Base-by-base conservation (phyloP, 768 basidiomycete genomes). In the Amanita subjunquillea region DNA sequence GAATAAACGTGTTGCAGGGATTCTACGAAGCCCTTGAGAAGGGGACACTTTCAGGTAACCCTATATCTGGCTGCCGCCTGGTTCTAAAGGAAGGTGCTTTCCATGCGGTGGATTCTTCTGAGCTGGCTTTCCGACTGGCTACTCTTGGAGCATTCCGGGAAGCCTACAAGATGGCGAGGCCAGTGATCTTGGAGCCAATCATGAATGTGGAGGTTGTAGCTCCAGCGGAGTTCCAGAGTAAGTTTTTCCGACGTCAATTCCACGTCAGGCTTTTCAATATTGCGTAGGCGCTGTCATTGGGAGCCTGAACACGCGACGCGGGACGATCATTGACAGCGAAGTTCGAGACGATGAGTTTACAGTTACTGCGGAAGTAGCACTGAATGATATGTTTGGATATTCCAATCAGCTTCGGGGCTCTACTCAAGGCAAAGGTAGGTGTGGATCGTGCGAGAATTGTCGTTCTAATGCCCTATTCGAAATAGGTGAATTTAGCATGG, bases 301-400 rank as follows among this genome's bases (percentile, higher is more conserved):
- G 29, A 91, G 91, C 9, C 69, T 99, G 58, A 99, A 96, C 65
- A 80, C 85, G 48, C 81, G 96, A 27, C 83, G 91, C 43, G 96
- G 96, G 4, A 91, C 89, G 2, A 96, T 99, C 62, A 72, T 94
- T 39, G 95, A 97, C 61, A 95, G 89, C 59, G 96, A 98, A 69
- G 87, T 95, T 30, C 83, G 95, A 40, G 94, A 96, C 58, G 96
- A 98, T 59, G 95, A 99, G 68, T 98, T 99, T 63, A 91, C 90
- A 4, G 79, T 86, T 51, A 75, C 79, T 27, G 92, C 91, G 20
- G 95, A 97, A 63, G 94, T 99, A 10, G 84, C 91, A 6, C 67
- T 99, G 67, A 96, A 92, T 66, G 95, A 98, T 60, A 98, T 98
- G 95, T 99, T 99, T 63, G 90, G 91, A 15, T 97, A 97, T 65